A percentile compares a stretch with the other conserved stretches of the same genome.
These are phyloP conservation scores for Paecilomyces dactylethromorphus DNA, from an alignment of 2,329 filamentous ascomycete genomes.

Conservation along the genomic window DNA sequence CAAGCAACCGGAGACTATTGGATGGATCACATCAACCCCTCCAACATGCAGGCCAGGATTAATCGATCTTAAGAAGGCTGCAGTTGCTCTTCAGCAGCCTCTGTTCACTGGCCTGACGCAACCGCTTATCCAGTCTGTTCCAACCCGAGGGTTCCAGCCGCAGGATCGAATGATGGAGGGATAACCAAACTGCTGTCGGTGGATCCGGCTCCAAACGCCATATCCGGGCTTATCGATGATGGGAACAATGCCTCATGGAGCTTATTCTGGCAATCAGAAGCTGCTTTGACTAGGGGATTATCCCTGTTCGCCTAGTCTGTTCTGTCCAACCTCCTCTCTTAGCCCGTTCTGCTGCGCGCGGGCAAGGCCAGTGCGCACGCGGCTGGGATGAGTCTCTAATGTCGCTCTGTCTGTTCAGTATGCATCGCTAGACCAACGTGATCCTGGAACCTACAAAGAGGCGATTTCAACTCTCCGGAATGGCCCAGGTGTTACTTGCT, in stretches of 20 bases:
- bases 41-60: constrained; percentile 16
- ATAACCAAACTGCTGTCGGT: neutral
- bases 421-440: constrained; percentile 10
- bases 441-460: constrained; percentile 14
- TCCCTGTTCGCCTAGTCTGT: neutral
- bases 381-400: neutral
- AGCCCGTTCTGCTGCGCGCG: neutral
- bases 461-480: constrained; percentile 15
- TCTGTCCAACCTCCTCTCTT: neutral
- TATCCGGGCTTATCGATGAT: neutral
- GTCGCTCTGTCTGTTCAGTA: constrained; percentile 1
- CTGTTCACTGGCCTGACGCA: neutral
- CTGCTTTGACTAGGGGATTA: neutral
- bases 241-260: neutral
- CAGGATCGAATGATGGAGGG: neutral
- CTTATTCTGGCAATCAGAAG: neutral
- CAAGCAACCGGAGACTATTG: constrained; percentile 15
- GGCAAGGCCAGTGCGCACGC: neutral
- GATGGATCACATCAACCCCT: constrained; percentile 25
- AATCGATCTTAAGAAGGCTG: constrained; percentile 5
- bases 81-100: neutral
- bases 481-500: constrained; percentile 13
- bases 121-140: neutral
- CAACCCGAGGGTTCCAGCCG: neutral
- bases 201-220: neutral